Percentiles rank a stretch among this genome's conserved stretches.
phyloP scores from a whole-genome alignment of 345 rosid genomes.

The rapeseed (Brassica napus) region DNA sequence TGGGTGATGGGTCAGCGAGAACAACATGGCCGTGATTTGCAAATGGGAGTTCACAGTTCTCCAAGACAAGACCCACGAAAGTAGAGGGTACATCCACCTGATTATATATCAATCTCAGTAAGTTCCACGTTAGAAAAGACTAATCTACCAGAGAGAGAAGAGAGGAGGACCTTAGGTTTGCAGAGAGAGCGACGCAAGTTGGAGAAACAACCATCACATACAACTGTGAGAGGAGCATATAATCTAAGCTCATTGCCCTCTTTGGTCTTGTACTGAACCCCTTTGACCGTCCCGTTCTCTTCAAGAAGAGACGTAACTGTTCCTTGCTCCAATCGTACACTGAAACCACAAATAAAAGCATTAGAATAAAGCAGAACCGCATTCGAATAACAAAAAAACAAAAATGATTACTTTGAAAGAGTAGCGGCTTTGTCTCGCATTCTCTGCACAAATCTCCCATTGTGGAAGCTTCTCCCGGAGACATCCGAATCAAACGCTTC shows the following conservation, averaged over 20 bases:
- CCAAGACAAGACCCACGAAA: constrained; percentile 63
- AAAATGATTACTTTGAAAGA: constrained; percentile 38
- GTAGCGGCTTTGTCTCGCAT: constrained; percentile 40
- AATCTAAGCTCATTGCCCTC: constrained; percentile 39
- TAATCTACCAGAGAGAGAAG: not conserved
- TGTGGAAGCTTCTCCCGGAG: constrained; percentile 40
- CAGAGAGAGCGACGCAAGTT: constrained; percentile 59
- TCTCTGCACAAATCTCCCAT: constrained; percentile 41
- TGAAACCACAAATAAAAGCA: constrained; percentile 18
- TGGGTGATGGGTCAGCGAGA: constrained; percentile 59
- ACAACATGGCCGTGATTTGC: constrained; percentile 58
- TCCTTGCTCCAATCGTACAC: constrained; percentile 68
- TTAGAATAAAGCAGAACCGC: not conserved
- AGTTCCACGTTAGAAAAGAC: not conserved
- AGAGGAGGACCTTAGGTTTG: constrained; percentile 43
- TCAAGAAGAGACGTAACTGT: constrained; percentile 52
- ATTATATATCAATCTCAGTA: not conserved
- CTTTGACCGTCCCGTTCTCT: constrained; percentile 50
- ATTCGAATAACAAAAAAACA: not conserved
- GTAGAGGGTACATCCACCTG: constrained; percentile 65
- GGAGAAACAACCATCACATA: constrained; percentile 47
- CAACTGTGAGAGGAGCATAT: constrained; percentile 60
- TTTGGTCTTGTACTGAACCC: constrained; percentile 51
- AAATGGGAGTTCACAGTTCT: constrained; percentile 61
- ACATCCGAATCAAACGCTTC: constrained; percentile 34